phyloP scores from a whole-genome alignment of 805 yeast genomes.

The Kodamaea sagamina region DNA sequence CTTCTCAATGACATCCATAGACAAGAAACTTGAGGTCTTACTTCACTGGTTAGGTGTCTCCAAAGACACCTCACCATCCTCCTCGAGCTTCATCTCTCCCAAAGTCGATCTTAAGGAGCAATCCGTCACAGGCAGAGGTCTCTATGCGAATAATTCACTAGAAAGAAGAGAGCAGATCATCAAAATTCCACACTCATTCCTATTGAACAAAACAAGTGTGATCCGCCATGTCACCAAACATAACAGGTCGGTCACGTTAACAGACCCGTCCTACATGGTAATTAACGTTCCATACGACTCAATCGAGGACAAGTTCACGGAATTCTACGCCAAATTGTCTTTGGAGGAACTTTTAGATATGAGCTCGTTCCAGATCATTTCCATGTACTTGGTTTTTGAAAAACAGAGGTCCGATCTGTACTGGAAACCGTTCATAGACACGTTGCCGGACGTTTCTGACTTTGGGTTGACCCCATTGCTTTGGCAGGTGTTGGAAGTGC shows the following conservation, averaged over 20 bases:
- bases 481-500: conserved; percentile 49
- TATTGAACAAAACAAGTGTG: conserved; percentile 60
- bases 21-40: conserved; percentile 14
- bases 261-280: conserved; percentile 21
- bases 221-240: conserved; percentile 44
- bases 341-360: conserved; percentile 41
- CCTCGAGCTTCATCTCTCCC: conserved; percentile 32
- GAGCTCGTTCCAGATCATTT: conserved; percentile 61
- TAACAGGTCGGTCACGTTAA: conserved; percentile 35
- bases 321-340: conserved; percentile 32
- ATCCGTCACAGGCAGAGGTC: conserved; percentile 60
- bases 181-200: conserved; percentile 56
- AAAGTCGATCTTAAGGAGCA: conserved; percentile 45
- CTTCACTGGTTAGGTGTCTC: conserved; percentile 25
- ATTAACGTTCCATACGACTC: conserved; percentile 26
- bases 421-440: conserved; percentile 70
- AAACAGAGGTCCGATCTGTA: conserved; percentile 35
- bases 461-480: conserved; percentile 59
- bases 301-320: conserved; percentile 26
- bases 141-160: conserved; percentile 47
- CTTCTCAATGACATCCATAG: conserved; percentile 3
- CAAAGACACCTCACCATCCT: background rate
- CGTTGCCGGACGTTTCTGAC: conserved; percentile 60
- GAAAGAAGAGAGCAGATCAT: conserved; percentile 47
- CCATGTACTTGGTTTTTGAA: conserved; percentile 53